Evolutionary conservation across 1,139 yeast genomes (phyloP).

Genomic region (Pichia sp.): DNA sequence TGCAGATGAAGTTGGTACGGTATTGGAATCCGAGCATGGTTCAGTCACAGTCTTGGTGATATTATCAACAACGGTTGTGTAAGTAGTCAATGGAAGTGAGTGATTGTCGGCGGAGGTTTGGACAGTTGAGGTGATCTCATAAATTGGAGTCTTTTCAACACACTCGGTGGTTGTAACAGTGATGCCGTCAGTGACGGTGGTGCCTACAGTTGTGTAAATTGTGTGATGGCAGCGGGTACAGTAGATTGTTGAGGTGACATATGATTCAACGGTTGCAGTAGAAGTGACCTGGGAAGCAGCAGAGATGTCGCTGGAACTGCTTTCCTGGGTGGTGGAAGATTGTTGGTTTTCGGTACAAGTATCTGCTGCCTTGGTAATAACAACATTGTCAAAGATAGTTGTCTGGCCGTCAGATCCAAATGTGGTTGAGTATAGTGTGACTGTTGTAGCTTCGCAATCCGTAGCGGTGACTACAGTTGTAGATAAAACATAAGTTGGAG

Average conservation of each 20-base stretch:
- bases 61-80: too few relatives aligned
- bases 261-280: background rate
- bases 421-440: background rate
- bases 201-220: slow-evolving; percentile 1
- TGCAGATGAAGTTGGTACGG: background rate
- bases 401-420: background rate
- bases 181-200: slow-evolving; percentile 6
- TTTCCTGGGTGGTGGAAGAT: background rate
- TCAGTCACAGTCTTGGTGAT: too few relatives aligned
- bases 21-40: background rate
- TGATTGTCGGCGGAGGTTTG: too few relatives aligned
- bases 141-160: slow-evolving; percentile 5
- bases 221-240: slow-evolving; percentile 4
- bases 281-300: background rate
- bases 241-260: slow-evolving; percentile 4
- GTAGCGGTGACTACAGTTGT: background rate
- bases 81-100: too few relatives aligned
- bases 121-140: background rate
- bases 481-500: background rate
- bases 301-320: too few relatives aligned
- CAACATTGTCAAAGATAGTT: background rate
- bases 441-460: background rate
- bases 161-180: slow-evolving; percentile 5
- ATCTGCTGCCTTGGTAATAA: background rate
- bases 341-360: background rate